Evolutionary conservation across 495 filamentous ascomycete species (phyloP).

Genomic region (Talaromyces nanjingensis): DNA sequence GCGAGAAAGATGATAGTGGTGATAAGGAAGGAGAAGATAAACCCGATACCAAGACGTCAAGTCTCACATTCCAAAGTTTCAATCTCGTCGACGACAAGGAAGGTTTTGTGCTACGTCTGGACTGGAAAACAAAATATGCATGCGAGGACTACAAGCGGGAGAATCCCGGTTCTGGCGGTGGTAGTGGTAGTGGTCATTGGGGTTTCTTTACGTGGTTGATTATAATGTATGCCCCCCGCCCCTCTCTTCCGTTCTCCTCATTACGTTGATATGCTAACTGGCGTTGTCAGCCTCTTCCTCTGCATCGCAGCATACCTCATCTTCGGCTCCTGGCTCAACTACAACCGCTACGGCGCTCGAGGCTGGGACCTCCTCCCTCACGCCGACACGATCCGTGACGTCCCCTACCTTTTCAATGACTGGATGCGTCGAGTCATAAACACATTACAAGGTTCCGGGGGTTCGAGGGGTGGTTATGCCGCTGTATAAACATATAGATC

Average conservation of each 20-base stretch:
- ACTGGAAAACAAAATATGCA: conserved; percentile 80
- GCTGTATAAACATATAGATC: conserved; percentile 55
- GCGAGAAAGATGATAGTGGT: conserved; percentile 26
- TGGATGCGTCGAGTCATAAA: conserved; percentile 72
- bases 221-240: conserved; percentile 75
- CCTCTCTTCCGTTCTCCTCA: background rate
- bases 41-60: conserved; percentile 32
- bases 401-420: conserved; percentile 89
- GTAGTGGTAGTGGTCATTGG: conserved; percentile 46
- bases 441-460: conserved; percentile 70
- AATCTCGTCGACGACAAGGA: conserved; percentile 37
- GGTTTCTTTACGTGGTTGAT: conserved; percentile 98
- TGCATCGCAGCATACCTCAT: conserved; percentile 85
- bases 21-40: conserved; percentile 28
- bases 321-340: conserved; percentile 98
- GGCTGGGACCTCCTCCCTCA: conserved; percentile 96
- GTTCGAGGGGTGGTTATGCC: conserved; percentile 83
- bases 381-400: conserved; percentile 81
- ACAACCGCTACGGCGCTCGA: conserved; percentile 89
- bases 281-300: conserved; percentile 63
- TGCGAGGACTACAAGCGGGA: conserved; percentile 53
- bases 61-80: conserved; percentile 69
- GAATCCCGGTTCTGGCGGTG: conserved; percentile 32
- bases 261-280: background rate
- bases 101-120: conserved; percentile 50